phyloP scores from a whole-genome alignment of 2,329 filamentous ascomycete genomes.

The Gaeumannomyces tritici region DNA sequence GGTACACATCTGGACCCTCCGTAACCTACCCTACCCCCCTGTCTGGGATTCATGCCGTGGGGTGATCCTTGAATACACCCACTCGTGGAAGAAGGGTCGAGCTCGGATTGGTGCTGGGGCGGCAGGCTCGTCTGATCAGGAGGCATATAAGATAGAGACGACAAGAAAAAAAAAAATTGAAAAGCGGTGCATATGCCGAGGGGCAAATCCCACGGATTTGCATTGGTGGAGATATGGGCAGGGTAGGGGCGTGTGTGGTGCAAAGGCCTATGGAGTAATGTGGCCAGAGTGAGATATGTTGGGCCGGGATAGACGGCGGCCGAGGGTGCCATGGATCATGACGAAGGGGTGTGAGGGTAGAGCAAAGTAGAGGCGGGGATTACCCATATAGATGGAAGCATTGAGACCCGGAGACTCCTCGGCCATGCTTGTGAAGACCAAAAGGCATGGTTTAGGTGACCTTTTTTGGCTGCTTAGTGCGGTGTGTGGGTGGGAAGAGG shows the following conservation, averaged over 20 bases:
- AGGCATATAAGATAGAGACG: conserved; percentile 8
- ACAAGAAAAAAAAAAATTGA: conserved; percentile 17
- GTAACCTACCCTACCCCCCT: background rate
- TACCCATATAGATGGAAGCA: background rate
- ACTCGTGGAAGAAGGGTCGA: conserved; percentile 14
- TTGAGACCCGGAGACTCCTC: background rate
- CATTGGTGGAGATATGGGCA: conserved; percentile 13
- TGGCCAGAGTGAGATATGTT: background rate
- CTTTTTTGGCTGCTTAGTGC: background rate
- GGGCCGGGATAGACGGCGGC: background rate
- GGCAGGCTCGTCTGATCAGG: background rate
- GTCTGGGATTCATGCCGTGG: conserved; percentile 3
- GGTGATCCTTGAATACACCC: conserved; percentile 17
- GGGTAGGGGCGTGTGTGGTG: background rate
- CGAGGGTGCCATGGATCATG: background rate
- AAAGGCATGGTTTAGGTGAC: background rate
- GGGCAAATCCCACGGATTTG: conserved; percentile 22
- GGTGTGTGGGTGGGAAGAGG: background rate
- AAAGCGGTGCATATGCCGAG: conserved; percentile 29
- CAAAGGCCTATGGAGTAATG: background rate
- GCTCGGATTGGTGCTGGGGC: conserved; percentile 17
- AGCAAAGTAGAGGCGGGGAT: background rate
- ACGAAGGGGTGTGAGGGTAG: background rate
- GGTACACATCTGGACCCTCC: background rate
- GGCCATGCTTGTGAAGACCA: background rate